Percentiles rank a stretch among this genome's conserved stretches.
Conservation (phyloP, 2,329 filamentous ascomycete species). For the Trichoderma arundinaceum region DNA sequence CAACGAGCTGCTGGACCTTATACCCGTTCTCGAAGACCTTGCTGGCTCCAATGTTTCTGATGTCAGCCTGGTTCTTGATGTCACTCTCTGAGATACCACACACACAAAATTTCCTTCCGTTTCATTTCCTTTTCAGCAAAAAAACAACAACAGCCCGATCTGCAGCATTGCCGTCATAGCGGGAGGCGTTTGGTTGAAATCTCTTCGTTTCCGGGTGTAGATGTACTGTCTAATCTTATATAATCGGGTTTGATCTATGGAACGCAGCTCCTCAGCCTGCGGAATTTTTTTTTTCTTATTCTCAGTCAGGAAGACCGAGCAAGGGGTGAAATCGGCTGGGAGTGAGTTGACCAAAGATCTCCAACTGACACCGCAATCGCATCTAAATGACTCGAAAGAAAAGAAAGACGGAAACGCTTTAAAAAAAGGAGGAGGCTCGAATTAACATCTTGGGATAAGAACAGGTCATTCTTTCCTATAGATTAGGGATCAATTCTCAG, state of each 20-base stretch:
- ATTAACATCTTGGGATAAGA: conserved; percentile 33
- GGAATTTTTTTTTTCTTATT: conserved; percentile 12
- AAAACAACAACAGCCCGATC: conserved; percentile 44
- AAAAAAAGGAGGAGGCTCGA: conserved; percentile 30
- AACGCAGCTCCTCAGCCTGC: conserved; percentile 27
- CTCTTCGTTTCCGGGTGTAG: conserved; percentile 54
- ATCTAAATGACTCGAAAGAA: conserved; percentile 44
- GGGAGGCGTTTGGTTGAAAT: conserved; percentile 60
- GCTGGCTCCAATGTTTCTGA: conserved; percentile 87
- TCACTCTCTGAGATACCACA: conserved; percentile 66
- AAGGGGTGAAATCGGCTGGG: conserved; percentile 29
- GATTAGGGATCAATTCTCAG: conserved; percentile 30
- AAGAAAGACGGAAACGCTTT: conserved; percentile 38
- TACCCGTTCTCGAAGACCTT: conserved; percentile 96
- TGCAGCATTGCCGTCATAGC: conserved; percentile 56
- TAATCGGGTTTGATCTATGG: conserved; percentile 41
- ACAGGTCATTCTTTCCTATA: conserved; percentile 37
- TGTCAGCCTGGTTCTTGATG: conserved; percentile 96
- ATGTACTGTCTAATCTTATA: conserved; percentile 62
- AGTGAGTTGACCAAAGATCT: conserved; percentile 31
- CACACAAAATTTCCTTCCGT: conserved; percentile 36
- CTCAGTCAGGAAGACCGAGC: conserved; percentile 20
- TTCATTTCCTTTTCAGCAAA: conserved; percentile 42
- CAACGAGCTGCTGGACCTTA: conserved; percentile 96
- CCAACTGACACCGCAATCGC: conserved; percentile 41